These are phyloP conservation scores for Venustampulla echinocandica DNA, from an alignment of 495 filamentous ascomycete genomes.

Conservation along the genomic window DNA sequence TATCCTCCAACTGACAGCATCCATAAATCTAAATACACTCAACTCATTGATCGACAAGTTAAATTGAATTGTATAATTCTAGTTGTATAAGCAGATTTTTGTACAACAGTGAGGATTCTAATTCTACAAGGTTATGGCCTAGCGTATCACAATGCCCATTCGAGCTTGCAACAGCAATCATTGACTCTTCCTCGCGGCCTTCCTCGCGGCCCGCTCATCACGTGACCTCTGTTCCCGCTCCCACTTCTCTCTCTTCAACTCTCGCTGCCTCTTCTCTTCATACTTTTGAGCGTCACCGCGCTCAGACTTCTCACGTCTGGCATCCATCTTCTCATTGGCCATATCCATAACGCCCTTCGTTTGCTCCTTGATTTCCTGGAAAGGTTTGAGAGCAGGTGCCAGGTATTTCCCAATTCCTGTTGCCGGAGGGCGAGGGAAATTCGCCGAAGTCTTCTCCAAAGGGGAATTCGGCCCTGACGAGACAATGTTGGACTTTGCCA, in stretches of 20 bases:
- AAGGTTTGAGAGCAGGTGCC: not conserved
- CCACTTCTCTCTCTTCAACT: constrained; percentile 34
- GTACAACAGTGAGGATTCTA: too few relatives aligned
- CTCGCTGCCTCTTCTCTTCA: constrained; percentile 36
- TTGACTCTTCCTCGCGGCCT: not conserved
- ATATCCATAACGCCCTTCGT: constrained; percentile 20
- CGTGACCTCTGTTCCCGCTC: constrained; percentile 19
- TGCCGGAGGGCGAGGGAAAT: not conserved
- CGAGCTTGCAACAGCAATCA: not conserved
- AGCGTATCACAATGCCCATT: too few relatives aligned
- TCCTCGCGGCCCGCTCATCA: constrained; percentile 7
- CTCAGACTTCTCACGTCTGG: constrained; percentile 21
- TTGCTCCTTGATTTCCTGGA: constrained; percentile 9
- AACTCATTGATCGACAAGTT: too few relatives aligned
- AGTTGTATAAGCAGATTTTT: too few relatives aligned
- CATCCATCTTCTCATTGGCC: constrained; percentile 30
- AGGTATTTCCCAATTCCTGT: not conserved
- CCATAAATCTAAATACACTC: too few relatives aligned
- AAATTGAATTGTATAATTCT: too few relatives aligned
- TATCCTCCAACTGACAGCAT: too few relatives aligned
- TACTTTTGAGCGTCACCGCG: constrained; percentile 32
- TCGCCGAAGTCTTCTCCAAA: constrained; percentile 3
- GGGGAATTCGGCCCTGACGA: constrained; percentile 14
- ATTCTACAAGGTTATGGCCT: too few relatives aligned
- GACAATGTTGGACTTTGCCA: constrained; percentile 25